phyloP scores from a whole-genome alignment of 129 eudicot genomes.

The Rutidosis leptorrhynchoides region DNA sequence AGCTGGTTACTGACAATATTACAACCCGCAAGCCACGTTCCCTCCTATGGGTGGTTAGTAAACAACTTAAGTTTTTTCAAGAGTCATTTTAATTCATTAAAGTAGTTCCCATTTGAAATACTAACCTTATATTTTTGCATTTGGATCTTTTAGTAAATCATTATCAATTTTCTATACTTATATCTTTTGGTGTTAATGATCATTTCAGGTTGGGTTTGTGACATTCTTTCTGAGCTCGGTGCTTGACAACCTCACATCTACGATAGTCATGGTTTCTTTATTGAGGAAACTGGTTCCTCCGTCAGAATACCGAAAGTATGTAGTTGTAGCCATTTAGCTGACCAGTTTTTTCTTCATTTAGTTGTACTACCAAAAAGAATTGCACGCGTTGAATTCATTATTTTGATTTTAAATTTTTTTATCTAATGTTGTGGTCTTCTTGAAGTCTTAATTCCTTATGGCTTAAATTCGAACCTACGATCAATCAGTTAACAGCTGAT shows the following conservation, averaged over 20 bases:
- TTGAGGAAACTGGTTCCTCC: conserved; percentile 92
- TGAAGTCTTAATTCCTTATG: background rate
- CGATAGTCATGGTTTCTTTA: conserved; percentile 96
- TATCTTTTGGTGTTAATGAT: conserved; percentile 9
- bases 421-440: background rate
- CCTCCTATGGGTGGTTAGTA: conserved; percentile 99
- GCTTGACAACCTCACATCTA: conserved; percentile 96
- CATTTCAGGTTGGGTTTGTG: conserved; percentile 88
- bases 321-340: background rate
- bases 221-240: conserved; percentile 89
- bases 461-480: background rate
- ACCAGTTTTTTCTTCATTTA: background rate
- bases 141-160: background rate
- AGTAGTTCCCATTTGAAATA: background rate
- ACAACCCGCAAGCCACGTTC: conserved; percentile 95
- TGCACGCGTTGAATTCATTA: background rate
- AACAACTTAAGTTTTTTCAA: background rate
- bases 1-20: conserved; percentile 91
- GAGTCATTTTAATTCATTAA: conserved; percentile 1
- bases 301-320: conserved; percentile 94
- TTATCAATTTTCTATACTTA: background rate
- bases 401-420: background rate
- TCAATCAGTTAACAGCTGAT: background rate
- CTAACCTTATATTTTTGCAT: background rate
- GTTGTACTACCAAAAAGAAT: background rate